Evolutionary conservation across 1,284 basidiomycete species (phyloP).

Genomic region (Tilletia indica): DNA sequence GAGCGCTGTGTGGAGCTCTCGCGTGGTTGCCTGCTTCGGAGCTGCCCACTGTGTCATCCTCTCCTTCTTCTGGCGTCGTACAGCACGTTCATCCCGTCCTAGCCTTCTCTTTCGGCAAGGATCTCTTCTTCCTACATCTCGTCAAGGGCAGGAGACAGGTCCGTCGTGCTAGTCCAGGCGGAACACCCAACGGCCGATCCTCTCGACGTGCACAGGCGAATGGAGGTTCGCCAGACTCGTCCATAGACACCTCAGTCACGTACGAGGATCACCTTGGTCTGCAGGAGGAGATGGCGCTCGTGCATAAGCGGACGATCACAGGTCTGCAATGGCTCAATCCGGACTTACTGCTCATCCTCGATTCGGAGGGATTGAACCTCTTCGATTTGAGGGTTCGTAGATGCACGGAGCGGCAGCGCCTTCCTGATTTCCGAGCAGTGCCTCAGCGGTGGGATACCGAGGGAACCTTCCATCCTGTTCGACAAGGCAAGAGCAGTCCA

Average conservation of each 20-base stretch:
- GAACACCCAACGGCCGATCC: neutral
- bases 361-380: conserved; percentile 29
- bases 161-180: neutral
- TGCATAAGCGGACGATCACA: conserved; percentile 56
- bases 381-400: conserved; percentile 39
- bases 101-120: conserved; percentile 42
- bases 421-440: neutral
- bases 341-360: conserved; percentile 40
- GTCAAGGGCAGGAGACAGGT: conserved; percentile 23
- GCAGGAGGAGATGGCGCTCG: conserved; percentile 39
- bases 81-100: conserved; percentile 32
- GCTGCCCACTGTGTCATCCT: neutral
- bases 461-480: conserved; percentile 23
- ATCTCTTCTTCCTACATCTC: conserved; percentile 38
- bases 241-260: neutral
- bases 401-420: conserved; percentile 37
- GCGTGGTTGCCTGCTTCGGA: conserved; percentile 47
- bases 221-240: conserved; percentile 56
- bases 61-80: neutral
- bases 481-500: conserved; percentile 59
- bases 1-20: conserved; percentile 27
- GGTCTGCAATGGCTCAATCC: conserved; percentile 60
- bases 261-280: conserved; percentile 23
- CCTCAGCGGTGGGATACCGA: conserved; percentile 1
- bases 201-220: conserved; percentile 61